These are phyloP conservation scores for Borovskyia barvae DNA, from an alignment of 208 protist genomes.

Conservation along the genomic window DNA sequence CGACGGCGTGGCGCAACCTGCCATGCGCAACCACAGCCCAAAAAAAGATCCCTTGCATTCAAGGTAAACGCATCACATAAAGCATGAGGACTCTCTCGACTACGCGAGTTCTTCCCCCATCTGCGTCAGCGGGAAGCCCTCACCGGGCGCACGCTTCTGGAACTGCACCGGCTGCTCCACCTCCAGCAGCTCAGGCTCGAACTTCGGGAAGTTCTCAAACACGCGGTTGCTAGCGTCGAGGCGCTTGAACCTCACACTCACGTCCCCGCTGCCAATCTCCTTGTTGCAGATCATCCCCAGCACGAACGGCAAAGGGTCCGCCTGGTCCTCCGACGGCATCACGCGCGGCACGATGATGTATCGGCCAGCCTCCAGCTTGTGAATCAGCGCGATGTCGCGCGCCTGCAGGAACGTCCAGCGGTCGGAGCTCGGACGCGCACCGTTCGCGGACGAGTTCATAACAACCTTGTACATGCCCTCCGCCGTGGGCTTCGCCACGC, in stretches of 20 bases:
- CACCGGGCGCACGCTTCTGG: slow-evolving; percentile 55
- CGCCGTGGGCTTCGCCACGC: slow-evolving; percentile 54
- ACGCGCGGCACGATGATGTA: slow-evolving; percentile 77
- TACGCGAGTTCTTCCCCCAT: slow-evolving; percentile 33
- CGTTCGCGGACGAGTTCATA: slow-evolving; percentile 74
- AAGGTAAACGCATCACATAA: no score
- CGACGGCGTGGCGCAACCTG: no score
- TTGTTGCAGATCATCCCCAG: slow-evolving; percentile 55
- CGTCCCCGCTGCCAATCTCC: slow-evolving; percentile 46
- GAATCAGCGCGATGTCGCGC: slow-evolving; percentile 71
- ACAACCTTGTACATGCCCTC: slow-evolving; percentile 57
- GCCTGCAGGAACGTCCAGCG: slow-evolving; percentile 84
- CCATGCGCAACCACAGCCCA: no score
- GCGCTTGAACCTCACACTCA: slow-evolving; percentile 56
- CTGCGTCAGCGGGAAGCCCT: slow-evolving; percentile 54
- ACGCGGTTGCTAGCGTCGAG: slow-evolving; percentile 66
- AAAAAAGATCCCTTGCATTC: slow-evolving; percentile 8
- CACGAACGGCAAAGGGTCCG: slow-evolving; percentile 46
- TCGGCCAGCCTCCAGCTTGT: slow-evolving; percentile 65
- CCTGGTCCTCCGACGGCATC: slow-evolving; percentile 30
- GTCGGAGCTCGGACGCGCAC: slow-evolving; percentile 45
- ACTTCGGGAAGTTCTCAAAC: slow-evolving; percentile 85
- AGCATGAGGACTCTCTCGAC: neutral
- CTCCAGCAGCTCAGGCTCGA: slow-evolving; percentile 42
- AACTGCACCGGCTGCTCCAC: slow-evolving; percentile 52